A percentile compares a stretch with the other conserved stretches of the same genome.
phyloP scores from a whole-genome alignment of 164 flowering plant genomes.

The Buxus sempervirens region DNA sequence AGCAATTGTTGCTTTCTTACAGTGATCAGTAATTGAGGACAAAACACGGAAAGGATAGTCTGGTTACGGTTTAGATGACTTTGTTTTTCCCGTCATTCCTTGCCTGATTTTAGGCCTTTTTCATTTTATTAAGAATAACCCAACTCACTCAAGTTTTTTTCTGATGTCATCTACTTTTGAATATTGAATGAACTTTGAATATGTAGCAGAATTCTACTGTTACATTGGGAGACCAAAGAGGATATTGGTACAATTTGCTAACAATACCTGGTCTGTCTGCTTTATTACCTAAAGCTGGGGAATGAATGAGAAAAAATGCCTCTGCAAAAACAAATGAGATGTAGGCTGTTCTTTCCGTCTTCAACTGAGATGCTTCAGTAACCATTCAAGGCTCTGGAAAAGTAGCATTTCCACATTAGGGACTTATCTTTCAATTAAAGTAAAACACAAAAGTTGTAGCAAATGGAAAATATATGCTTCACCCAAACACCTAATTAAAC shows the following conservation, averaged over 20 bases:
- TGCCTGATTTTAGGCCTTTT: not conserved
- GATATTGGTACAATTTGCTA: not conserved
- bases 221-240: not conserved
- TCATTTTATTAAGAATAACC: no score
- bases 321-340: not conserved
- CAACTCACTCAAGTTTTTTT: not conserved
- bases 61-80: no score
- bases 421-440: not conserved
- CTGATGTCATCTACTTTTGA: not conserved
- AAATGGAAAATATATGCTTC: not conserved
- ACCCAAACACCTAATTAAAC: not conserved
- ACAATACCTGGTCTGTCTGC: not conserved
- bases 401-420: not conserved
- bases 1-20: no score
- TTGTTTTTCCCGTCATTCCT: not conserved
- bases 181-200: not conserved
- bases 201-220: not conserved
- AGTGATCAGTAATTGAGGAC: no score
- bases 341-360: not conserved
- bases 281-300: not conserved
- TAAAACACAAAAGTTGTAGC: not conserved
- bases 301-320: not conserved
- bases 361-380: conserved; percentile 39
- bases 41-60: no score
- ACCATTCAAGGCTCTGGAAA: conserved; percentile 70